These are phyloP conservation scores for Theobroma grandiflorum DNA, from an alignment of 441 rosid species.

Conservation along the genomic window DNA sequence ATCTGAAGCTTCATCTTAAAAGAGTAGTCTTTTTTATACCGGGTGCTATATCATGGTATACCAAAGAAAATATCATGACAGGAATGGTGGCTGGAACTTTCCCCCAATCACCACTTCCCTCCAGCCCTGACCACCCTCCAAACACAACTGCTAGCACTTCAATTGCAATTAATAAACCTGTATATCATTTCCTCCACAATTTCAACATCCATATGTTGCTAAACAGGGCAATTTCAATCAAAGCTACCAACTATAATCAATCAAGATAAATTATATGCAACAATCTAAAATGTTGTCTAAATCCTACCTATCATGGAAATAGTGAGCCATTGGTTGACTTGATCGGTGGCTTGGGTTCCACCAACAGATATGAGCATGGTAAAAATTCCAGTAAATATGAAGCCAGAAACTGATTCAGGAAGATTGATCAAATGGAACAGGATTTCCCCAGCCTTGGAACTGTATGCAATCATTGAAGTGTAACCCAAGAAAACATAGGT, in stretches of 20 bases:
- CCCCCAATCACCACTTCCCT: conserved; percentile 57
- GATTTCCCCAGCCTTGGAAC: conserved; percentile 67
- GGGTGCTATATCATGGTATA: conserved; percentile 66
- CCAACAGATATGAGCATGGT: conserved; percentile 53
- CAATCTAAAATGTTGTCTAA: background rate
- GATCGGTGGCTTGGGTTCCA: conserved; percentile 61
- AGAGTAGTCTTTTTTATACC: conserved; percentile 38
- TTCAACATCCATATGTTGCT: conserved; percentile 10
- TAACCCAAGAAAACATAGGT: conserved; percentile 66
- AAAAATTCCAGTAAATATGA: conserved; percentile 53
- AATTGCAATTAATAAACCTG: conserved; percentile 61
- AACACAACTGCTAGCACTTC: conserved; percentile 48
- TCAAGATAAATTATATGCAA: background rate
- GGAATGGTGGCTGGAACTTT: conserved; percentile 61
- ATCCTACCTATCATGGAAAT: conserved; percentile 58
- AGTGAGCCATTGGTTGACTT: conserved; percentile 66
- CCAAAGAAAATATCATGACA: conserved; percentile 65
- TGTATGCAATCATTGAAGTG: conserved; percentile 63
- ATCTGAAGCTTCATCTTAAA: background rate
- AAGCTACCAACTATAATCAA: background rate
- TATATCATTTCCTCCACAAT: conserved; percentile 19
- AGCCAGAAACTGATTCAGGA: conserved; percentile 52
- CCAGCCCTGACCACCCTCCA: conserved; percentile 62
- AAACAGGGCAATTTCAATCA: background rate
- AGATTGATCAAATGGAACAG: conserved; percentile 54